Evolutionary conservation across 768 basidiomycete genomes (phyloP).

Genomic region (Dendrothele bispora): DNA sequence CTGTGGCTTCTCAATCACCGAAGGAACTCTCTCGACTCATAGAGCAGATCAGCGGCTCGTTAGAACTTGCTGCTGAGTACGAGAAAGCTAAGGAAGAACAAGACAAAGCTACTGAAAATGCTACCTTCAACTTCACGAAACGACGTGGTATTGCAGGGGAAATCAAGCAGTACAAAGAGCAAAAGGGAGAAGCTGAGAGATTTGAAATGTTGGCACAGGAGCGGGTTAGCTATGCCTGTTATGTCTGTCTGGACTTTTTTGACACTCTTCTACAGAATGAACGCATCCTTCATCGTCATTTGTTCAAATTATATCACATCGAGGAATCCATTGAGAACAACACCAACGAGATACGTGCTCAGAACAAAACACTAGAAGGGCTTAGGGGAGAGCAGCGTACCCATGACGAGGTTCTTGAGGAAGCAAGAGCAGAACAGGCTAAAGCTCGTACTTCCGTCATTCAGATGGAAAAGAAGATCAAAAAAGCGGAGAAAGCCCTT

Average conservation of each 20-base stretch:
- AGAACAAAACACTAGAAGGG: conserved; percentile 69
- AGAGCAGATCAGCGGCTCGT: conserved; percentile 93
- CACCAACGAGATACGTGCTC: conserved; percentile 64
- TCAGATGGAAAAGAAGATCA: conserved; percentile 85
- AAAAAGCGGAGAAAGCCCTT: conserved; percentile 86
- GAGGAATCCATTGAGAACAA: conserved; percentile 79
- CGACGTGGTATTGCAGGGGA: conserved; percentile 91
- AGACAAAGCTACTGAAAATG: conserved; percentile 90
- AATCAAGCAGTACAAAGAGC: conserved; percentile 96
- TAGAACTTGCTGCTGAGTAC: conserved; percentile 87
- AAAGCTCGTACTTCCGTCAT: conserved; percentile 71
- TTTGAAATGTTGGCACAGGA: conserved; percentile 80
- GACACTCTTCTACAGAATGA: conserved; percentile 55
- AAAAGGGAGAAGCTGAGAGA: conserved; percentile 88
- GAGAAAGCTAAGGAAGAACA: conserved; percentile 86
- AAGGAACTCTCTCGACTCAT: conserved; percentile 87
- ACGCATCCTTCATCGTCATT: conserved; percentile 74
- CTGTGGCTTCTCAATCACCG: conserved; percentile 92
- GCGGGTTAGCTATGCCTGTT: conserved; percentile 46
- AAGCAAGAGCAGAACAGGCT: conserved; percentile 78
- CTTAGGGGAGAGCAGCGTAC: conserved; percentile 67
- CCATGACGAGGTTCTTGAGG: conserved; percentile 71
- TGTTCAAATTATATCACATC: conserved; percentile 90
- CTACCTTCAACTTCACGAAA: conserved; percentile 93
- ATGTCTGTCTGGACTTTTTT: conserved; percentile 4